Percentiles rank a stretch among this genome's conserved stretches.
phyloP scores from a whole-genome alignment of 2,329 filamentous ascomycete genomes.

The Endothia cerciana region DNA sequence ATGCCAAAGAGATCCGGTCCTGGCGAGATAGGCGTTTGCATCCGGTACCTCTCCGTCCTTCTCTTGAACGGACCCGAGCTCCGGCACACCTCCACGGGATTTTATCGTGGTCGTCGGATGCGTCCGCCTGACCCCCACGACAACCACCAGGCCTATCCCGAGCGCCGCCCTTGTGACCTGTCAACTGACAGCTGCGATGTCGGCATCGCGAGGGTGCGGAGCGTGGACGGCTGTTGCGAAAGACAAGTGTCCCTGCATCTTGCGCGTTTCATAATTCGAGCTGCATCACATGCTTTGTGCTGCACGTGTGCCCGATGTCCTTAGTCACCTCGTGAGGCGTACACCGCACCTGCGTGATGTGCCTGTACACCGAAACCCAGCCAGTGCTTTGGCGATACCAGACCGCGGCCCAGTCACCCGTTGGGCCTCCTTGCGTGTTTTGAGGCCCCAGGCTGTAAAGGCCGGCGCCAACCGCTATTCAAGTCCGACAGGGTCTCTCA shows the following conservation, averaged over 20 bases:
- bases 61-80: neutral
- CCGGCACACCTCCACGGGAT: neutral
- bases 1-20: slow-evolving; percentile 1
- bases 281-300: slow-evolving; percentile 23
- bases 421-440: slow-evolving; percentile 1
- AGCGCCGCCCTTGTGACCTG: slow-evolving; percentile 20
- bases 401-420: neutral
- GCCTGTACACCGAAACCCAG: neutral
- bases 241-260: slow-evolving; percentile 11
- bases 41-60: neutral
- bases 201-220: neutral
- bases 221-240: neutral
- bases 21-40: neutral
- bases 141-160: slow-evolving; percentile 10
- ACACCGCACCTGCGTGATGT: slow-evolving; percentile 10
- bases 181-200: neutral
- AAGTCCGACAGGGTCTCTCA: neutral
- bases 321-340: neutral
- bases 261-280: slow-evolving; percentile 6
- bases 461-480: neutral
- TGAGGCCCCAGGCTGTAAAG: neutral
- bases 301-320: slow-evolving; percentile 4
- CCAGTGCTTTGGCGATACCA: neutral
- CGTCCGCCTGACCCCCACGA: slow-evolving; percentile 25
- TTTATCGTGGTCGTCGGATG: slow-evolving; percentile 16